Percentiles rank a stretch among this genome's conserved stretches.
Conservation (phyloP, 768 basidiomycete species). For the Crassisporium funariophilum region DNA sequence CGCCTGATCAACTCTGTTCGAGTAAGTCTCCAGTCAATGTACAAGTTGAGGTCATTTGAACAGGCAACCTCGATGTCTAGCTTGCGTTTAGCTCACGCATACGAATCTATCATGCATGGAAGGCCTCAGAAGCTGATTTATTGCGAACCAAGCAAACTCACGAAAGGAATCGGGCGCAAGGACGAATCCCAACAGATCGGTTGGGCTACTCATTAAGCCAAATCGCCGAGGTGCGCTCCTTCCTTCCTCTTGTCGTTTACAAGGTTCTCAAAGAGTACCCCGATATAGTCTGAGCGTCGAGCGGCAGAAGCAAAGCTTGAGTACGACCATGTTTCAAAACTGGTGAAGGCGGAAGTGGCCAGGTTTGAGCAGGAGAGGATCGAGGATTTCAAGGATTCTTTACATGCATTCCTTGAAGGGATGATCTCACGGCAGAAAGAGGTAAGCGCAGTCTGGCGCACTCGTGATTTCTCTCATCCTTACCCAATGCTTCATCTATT, state of each 20-base stretch:
- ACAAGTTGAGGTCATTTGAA: conserved; percentile 1
- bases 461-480: too few species aligned
- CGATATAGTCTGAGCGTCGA: conserved; percentile 75
- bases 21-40: conserved; percentile 43
- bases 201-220: conserved; percentile 73
- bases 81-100: conserved; percentile 88
- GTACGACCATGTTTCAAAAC: conserved; percentile 84
- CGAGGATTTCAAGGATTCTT: conserved; percentile 85
- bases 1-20: conserved; percentile 85
- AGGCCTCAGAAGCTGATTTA: conserved; percentile 74
- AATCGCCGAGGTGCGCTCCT: conserved; percentile 84
- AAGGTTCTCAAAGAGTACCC: conserved; percentile 1
- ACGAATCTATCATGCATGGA: conserved; percentile 81
- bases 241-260: too few species aligned
- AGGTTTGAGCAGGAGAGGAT: conserved; percentile 93
- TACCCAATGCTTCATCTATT: too few species aligned
- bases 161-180: conserved; percentile 81
- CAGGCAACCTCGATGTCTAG: conserved; percentile 43
- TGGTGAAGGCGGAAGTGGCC: conserved; percentile 87
- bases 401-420: conserved; percentile 84
- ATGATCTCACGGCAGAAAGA: conserved; percentile 87
- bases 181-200: conserved; percentile 69
- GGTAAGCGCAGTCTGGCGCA: too few species aligned
- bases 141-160: conserved; percentile 72
- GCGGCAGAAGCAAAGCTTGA: conserved; percentile 84